These are phyloP conservation scores for Pseudogymnoascus sp. DNA, from an alignment of 2,329 filamentous ascomycete genomes.

Conservation along the genomic window DNA sequence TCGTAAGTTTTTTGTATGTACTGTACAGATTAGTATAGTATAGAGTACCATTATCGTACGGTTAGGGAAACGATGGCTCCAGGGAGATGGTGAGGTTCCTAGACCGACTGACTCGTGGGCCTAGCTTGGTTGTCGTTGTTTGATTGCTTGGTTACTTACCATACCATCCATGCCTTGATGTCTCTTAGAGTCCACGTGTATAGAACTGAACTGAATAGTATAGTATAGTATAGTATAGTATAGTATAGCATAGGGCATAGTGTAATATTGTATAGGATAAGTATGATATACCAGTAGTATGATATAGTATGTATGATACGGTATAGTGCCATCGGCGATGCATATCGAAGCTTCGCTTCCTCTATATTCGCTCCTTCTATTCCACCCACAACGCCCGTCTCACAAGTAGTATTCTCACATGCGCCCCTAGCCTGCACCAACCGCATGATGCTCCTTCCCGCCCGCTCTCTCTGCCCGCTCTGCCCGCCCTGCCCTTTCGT, in stretches of 20 bases:
- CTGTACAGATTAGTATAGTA: too few relatives aligned
- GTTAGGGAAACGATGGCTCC: not conserved
- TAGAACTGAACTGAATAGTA: not conserved
- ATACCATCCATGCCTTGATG: not conserved
- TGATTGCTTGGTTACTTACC: not conserved
- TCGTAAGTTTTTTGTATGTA: not conserved
- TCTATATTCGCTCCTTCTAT: not conserved
- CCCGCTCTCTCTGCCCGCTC: not conserved
- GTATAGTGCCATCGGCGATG: not conserved
- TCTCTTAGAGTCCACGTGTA: not conserved
- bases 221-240: not conserved
- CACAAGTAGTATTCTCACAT: not conserved
- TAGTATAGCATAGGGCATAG: not conserved
- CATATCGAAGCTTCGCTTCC: not conserved
- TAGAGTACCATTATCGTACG: not conserved
- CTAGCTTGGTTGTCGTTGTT: conserved; percentile 2
- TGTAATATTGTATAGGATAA: not conserved
- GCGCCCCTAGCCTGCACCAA: not conserved
- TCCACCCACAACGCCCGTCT: not conserved
- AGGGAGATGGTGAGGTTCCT: not conserved
- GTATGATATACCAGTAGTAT: not conserved
- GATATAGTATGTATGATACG: not conserved
- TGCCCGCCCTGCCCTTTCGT: not conserved
- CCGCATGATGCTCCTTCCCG: not conserved
- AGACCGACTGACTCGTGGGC: not conserved